Base-by-base conservation (phyloP, 495 filamentous ascomycete species). In the Neurospora tetraspora region DNA sequence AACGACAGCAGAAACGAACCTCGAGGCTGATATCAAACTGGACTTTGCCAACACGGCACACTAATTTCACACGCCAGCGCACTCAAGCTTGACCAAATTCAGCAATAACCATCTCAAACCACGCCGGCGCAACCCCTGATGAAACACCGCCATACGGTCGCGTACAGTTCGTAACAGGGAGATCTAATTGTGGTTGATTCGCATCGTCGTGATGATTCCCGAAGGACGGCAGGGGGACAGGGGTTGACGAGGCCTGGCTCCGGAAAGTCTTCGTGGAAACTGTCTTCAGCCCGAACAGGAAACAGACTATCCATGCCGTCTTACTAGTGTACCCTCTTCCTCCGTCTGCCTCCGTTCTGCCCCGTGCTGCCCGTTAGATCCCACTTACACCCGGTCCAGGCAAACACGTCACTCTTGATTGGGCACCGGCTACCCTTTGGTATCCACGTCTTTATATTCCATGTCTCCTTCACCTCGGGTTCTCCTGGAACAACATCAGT, bases 181-280 rank as follows among this genome's bases (percentile, higher is more conserved):
- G 12, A 61, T 61, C 53, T 61, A 18, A 16, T 31, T 31, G 27
- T 61, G 12, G 53, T 18, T 34, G 53, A 61, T 61, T 16, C 31
- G 68, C 69, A 69, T 69, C 71, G 68, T 18, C 70, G 59, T 45
- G 39, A 61, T 31, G 53, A 11, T 65, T 76, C 73, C 78, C 75
- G 71, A 73, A 73, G 71, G 69, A 38, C 37, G 71, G 71, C 77
- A 76, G 72, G 76, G 77, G 16, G 73, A 71, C 75, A 73, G 71
- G 75, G 73, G 71, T 74, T 36, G 69, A 43, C 65, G 34, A 39
- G 43, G 34, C 20, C 53, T 43, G 43, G 78, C 78, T 81, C 79
- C 79, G 79, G 77, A 78, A 81, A 81, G 78, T 79, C 77, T 81
- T 81, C 79, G 79, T 81, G 79, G 27, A 27, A 74, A 76, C 72